Conservation (phyloP, 2,329 filamentous ascomycete species). For the Chaetomiaceae sp. region DNA sequence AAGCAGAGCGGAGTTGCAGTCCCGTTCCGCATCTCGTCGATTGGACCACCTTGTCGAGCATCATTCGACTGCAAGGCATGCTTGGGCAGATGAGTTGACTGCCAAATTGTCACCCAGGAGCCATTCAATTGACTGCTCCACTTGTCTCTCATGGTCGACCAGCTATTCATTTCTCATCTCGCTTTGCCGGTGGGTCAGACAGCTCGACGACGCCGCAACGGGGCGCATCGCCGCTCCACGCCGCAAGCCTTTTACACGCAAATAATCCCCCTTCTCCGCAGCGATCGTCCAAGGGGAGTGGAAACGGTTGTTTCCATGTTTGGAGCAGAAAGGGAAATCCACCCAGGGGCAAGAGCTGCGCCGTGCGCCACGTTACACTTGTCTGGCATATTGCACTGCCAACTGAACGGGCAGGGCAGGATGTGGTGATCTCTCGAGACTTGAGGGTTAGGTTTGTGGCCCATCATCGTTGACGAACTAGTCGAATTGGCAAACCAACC, state of each 20-base stretch:
- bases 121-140: slow-evolving; percentile 9
- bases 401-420: neutral
- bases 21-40: neutral
- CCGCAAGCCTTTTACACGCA: neutral
- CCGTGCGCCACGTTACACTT: slow-evolving; percentile 11
- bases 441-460: neutral
- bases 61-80: slow-evolving; percentile 10
- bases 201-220: slow-evolving; percentile 6
- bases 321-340: slow-evolving; percentile 8
- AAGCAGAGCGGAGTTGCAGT: slow-evolving; percentile 11
- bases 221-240: slow-evolving; percentile 2
- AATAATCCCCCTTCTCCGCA: neutral
- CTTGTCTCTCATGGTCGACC: neutral
- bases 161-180: neutral
- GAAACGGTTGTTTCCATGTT: slow-evolving; percentile 1
- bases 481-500: neutral
- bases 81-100: neutral
- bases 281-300: neutral
- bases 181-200: slow-evolving; percentile 2
- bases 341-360: slow-evolving; percentile 6
- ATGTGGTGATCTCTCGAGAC: neutral
- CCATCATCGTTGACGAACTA: neutral
- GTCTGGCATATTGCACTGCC: neutral
- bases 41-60: slow-evolving; percentile 15
- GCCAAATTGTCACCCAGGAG: neutral